Evolutionary conservation across 495 filamentous ascomycete genomes (phyloP), one percentile per base, ranked within the genome.

Genomic region (Xylaria castorea): DNA sequence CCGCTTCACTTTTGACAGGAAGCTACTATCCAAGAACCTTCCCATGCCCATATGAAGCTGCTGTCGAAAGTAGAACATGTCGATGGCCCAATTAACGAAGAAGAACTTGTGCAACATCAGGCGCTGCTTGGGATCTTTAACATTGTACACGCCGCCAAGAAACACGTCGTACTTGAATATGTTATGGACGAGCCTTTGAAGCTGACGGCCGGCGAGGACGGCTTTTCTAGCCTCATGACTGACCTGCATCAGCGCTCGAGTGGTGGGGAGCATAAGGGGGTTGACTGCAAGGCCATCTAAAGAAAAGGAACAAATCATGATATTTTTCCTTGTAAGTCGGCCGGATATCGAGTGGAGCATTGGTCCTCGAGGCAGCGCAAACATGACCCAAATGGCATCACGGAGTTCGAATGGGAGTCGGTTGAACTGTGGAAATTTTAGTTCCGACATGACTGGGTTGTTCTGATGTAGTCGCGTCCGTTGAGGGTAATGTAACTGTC

Each of bases 71-170:
- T 48, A 48, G 63, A 66, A 66, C 42, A 66, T 48, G 42, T 66
- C 63, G 6, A 48, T 66, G 40, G 50, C 42, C 63, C 63, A 66
- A 20, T 66, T 50, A 1, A 66, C 63, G 27, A 48, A 66, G 27
- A 66, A 66, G 11, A 20, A 20, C 16, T 44, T 44, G 4, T 63
- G 42, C 40, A 66, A 44, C 16, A 64, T 25, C 6, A 44, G 14
- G 36, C 14, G 20, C 5, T 12, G 16, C 22, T 16, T 8, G 20
- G 5, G 2, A 2, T 25, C 22, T 6, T 16, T 9, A 20, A 20
- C 5, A 1, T 30, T 20, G 38, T 12, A 40, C n/a, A 25, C 3
- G 38, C 61, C 18, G 32, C 58, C 58, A 22, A 38, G 3, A 61
- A 36, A 61, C 2, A 22, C 58, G 20, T 12, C 20, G 12, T 22